phyloP scores from a whole-genome alignment of 441 rosid genomes.

The Gossypium davidsonii region DNA sequence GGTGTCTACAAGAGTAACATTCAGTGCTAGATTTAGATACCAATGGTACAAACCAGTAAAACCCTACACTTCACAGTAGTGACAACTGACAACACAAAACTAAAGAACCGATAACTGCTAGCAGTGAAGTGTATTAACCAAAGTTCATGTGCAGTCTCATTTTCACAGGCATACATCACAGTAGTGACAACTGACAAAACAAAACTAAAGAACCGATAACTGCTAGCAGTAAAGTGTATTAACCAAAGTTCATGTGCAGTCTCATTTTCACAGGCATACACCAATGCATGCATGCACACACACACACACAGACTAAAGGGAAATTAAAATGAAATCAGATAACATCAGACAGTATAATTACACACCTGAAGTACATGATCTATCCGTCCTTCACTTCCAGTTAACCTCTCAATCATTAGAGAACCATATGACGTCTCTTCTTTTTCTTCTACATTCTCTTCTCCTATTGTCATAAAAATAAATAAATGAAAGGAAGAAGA shows the following conservation, averaged over 20 bases:
- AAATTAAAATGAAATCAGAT: not conserved
- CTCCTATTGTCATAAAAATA: conserved; percentile 35
- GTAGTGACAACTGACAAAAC: not conserved
- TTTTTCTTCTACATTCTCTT: conserved; percentile 38
- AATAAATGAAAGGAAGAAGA: not conserved
- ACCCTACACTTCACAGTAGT: not conserved
- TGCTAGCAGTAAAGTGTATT: not conserved
- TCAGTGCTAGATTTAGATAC: conserved; percentile 1
- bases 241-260: not conserved
- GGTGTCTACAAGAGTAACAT: not conserved
- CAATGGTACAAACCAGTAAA: not conserved
- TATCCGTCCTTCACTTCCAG: conserved; percentile 74
- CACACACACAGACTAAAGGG: not conserved
- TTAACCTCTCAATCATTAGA: conserved; percentile 72
- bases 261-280: conserved; percentile 5
- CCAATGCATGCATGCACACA: not conserved
- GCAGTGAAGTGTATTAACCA: not conserved
- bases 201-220: not conserved
- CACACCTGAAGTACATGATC: conserved; percentile 88
- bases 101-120: not conserved
- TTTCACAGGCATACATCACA: not conserved
- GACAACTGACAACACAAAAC: not conserved
- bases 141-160: conserved; percentile 7
- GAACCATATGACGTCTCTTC: conserved; percentile 70
- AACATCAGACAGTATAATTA: conserved; percentile 12